Conservation (phyloP, 305 asterid species). For the Rubia occidens region DNA sequence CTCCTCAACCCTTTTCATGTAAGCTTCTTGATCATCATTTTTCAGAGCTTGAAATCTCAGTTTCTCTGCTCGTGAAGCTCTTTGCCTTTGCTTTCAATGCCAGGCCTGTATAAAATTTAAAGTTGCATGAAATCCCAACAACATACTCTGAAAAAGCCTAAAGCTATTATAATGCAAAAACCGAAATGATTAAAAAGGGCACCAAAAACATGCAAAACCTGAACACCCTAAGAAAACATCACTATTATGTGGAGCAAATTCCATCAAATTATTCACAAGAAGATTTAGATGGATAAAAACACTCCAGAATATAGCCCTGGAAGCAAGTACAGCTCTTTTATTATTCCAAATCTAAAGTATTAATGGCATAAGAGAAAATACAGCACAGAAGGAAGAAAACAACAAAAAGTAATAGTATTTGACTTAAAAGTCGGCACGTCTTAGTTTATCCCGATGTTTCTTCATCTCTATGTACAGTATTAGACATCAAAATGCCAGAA, state of each 20-base stretch:
- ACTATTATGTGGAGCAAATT: neutral
- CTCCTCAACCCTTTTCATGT: conserved; percentile 99
- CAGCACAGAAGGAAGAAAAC: neutral
- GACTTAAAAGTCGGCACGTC: neutral
- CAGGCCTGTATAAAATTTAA: conserved; percentile 50
- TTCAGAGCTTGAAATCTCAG: conserved; percentile 95
- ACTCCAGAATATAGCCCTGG: neutral
- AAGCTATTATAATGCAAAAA: neutral
- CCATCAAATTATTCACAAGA: neutral
- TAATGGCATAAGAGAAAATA: neutral
- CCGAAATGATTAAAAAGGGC: neutral
- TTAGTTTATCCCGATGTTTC: neutral
- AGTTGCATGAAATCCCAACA: conserved; percentile 4
- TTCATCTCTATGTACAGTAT: neutral
- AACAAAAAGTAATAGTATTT: neutral
- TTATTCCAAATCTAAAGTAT: neutral
- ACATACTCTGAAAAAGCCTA: neutral
- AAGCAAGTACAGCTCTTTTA: neutral
- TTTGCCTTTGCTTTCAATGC: conserved; percentile 98
- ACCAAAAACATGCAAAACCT: neutral
- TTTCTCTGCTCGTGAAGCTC: conserved; percentile 92
- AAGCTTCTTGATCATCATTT: conserved; percentile 99
- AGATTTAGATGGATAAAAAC: neutral
- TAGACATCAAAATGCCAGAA: neutral
- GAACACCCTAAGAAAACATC: neutral